A percentile compares a stretch with the other conserved stretches of the same genome.
phyloP scores from a whole-genome alignment of 1,284 basidiomycete species.

The Xerocomus amazonicus region DNA sequence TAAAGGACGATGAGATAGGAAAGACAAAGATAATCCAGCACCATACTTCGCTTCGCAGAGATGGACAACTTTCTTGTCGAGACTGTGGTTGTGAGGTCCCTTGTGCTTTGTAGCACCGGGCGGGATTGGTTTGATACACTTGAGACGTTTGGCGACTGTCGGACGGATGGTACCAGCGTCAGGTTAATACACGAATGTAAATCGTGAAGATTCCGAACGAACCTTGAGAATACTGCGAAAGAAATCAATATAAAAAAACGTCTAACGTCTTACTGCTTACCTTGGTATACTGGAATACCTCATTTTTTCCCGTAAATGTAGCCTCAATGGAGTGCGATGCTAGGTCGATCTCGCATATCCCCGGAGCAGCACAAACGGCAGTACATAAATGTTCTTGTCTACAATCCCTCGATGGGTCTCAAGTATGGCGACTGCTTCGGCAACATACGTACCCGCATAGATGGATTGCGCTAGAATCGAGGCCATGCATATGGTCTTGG shows the following conservation, averaged over 20 bases:
- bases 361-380: conserved; percentile 39
- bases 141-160: conserved; percentile 48
- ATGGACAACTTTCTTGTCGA: conserved; percentile 41
- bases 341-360: conserved; percentile 57
- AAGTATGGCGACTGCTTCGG: background rate
- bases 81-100: conserved; percentile 48
- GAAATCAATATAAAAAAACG: background rate
- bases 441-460: conserved; percentile 52
- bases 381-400: conserved; percentile 51
- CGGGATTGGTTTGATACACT: conserved; percentile 46
- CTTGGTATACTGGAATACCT: conserved; percentile 49
- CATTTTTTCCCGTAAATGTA: conserved; percentile 48
- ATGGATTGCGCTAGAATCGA: conserved; percentile 41
- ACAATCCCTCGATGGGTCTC: conserved; percentile 3
- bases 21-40: background rate
- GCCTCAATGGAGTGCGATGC: conserved; percentile 55
- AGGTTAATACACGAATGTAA: background rate
- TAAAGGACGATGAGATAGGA: conserved; percentile 16
- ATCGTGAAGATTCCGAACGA: background rate
- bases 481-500: conserved; percentile 51
- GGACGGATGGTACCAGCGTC: background rate
- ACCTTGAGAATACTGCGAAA: conserved; percentile 1
- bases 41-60: conserved; percentile 48
- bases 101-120: conserved; percentile 40
- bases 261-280: conserved; percentile 21